Evolutionary conservation across 345 rosid species (phyloP).

Genomic region (Alliaria petiolata): DNA sequence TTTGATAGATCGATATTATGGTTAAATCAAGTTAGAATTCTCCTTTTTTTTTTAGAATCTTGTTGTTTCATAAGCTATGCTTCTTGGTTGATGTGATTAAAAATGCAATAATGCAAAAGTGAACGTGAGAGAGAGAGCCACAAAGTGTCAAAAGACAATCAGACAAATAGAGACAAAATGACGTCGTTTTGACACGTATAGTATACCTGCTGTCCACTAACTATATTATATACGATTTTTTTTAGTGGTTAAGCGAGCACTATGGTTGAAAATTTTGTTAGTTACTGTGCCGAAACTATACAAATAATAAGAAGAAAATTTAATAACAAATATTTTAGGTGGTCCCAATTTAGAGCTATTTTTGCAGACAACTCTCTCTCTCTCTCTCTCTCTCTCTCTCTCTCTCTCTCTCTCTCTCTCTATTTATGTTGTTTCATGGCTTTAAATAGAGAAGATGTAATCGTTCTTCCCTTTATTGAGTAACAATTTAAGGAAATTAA

Average conservation of each 20-base stretch:
- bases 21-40: not conserved
- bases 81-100: not conserved
- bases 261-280: not conserved
- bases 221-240: not conserved
- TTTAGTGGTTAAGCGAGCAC: not conserved
- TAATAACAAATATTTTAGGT: too few relatives aligned
- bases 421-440: not conserved
- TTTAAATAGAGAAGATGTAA: not conserved
- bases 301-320: not conserved
- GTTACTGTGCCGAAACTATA: not conserved
- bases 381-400: not conserved
- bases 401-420: not conserved
- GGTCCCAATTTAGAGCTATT: not conserved
- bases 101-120: constrained; percentile 3
- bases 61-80: not conserved
- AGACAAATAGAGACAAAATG: not conserved
- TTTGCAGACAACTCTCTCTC: not conserved
- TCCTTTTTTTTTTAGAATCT: not conserved
- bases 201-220: constrained; percentile 3
- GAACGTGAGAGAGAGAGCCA: not conserved
- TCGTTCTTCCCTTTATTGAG: not conserved
- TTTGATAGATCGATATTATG: not conserved
- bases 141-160: constrained; percentile 13
- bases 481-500: not conserved
- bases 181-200: constrained; percentile 7